These are phyloP conservation scores for Penicillium sp. DNA, from an alignment of 2,329 filamentous ascomycete species.

Conservation along the genomic window DNA sequence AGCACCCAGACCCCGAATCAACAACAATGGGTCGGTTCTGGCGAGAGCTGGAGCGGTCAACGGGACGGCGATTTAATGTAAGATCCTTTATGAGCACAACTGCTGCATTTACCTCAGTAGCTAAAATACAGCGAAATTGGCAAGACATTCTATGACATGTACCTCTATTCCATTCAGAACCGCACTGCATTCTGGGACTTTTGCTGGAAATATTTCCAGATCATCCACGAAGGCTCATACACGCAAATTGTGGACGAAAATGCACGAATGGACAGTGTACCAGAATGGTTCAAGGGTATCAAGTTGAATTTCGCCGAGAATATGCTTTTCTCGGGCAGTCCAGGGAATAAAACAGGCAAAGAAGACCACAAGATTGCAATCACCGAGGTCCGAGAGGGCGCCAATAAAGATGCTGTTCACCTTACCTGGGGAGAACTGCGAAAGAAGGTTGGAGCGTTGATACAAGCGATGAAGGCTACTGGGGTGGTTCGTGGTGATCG, in stretches of 20 bases:
- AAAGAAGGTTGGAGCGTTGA: conserved; percentile 57
- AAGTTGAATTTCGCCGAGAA: conserved; percentile 79
- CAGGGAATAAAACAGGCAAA: conserved; percentile 58
- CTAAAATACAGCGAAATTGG: background rate
- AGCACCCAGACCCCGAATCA: conserved; percentile 25
- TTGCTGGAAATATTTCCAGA: conserved; percentile 59
- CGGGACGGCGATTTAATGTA: conserved; percentile 17
- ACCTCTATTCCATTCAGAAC: conserved; percentile 66
- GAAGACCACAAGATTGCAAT: conserved; percentile 70
- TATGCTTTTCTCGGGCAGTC: conserved; percentile 61
- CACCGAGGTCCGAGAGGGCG: conserved; percentile 60
- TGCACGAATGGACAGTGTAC: conserved; percentile 69
- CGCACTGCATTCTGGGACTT: conserved; percentile 67
- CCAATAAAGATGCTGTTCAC: conserved; percentile 39
- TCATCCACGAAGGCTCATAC: conserved; percentile 65
- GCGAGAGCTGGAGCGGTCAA: conserved; percentile 16
- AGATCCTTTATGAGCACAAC: background rate
- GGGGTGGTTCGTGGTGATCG: conserved; percentile 73
- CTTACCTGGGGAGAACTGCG: conserved; percentile 70
- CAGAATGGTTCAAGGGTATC: conserved; percentile 75
- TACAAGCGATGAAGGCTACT: conserved; percentile 65
- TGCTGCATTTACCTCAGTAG: background rate
- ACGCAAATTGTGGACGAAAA: conserved; percentile 66
- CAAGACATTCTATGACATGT: conserved; percentile 63
- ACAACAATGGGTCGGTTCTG: conserved; percentile 24